Base-by-base conservation (phyloP, 257 asterid species). In the Haberlea rhodopensis region DNA sequence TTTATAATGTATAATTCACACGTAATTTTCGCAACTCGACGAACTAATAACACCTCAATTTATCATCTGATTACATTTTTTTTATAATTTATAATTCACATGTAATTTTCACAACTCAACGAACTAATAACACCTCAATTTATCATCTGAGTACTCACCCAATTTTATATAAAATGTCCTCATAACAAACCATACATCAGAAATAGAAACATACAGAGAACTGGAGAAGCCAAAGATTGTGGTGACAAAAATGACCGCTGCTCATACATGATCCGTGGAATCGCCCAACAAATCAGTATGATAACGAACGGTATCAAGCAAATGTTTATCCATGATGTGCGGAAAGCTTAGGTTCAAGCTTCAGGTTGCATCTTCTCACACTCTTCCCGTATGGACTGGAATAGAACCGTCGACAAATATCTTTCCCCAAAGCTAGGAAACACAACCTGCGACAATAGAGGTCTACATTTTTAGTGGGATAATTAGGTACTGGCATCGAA, bases 341-440 rank as follows among this genome's bases (percentile, higher is more conserved):
- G 13, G 25, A 21, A 21, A 13, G 69, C 57, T 62, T 55, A 63
- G 28, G 24, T 71, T 83, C 84, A 85, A 45, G 67, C 62, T 76
- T 87, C 96, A 5, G 94, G 89, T 58, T 84, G 90, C 97, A 89
- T 87, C 60, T 84, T 82, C 82, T 87, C 96, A 53, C 94, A 83
- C 66, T 92, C 99, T 69, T 92, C 95, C 62, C 95, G 58, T 60
- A 92, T 89, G 9, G 99, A 92, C 82, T 89, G 95, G 81, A 89
- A 92, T 68, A 92, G 97, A 57, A 82, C 75, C 0, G 97, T 81
- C 25, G 99, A 92, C 46, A 92, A 68, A 83, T 92, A 89, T 64
- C 99, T 81, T 69, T 92, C 99, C 4, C 97, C 97, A 46, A 84
- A 89, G 83, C 99, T 92, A 16, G 99, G 99, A 76, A 92, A 92